Base-by-base conservation (phyloP, 495 filamentous ascomycete species). In the Aspergillus conjunctus region DNA sequence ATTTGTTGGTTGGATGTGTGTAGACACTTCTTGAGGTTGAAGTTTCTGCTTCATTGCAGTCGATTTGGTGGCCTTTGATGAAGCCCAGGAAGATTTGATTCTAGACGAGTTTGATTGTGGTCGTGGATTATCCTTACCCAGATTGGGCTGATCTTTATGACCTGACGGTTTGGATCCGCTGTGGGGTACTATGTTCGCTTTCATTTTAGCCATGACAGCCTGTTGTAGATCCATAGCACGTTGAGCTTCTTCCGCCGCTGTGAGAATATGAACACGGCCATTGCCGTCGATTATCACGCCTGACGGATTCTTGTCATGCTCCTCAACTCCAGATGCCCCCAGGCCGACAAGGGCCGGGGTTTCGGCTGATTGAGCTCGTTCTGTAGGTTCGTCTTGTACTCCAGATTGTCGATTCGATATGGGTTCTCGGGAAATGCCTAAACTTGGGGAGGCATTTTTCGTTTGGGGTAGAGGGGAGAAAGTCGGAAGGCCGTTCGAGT, bases 161-260 rank as follows among this genome's bases (percentile, higher is more conserved):
- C 20, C 20, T 48, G 7, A 7, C 21, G 5, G 6, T 5, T 48
- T 7, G 12, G 17, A 5, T 48, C 18, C 12, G 20, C 37, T 26
- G 48, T 30, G 51, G 11, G 50, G 12, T 31, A 44, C 26, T 12
- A 54, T 30, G 7, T 59, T 64, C 0, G 70, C 49, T n/a, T 31
- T 51, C 70, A 73, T 71, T 56, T 69, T 73, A n/a, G 67, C 65
- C 18, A 71, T 60, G 1, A 73, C 70, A 7, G 68, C 70, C 12
- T 70, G 62, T 37, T 66, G 68, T 1, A 73, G 51, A 34, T 61
- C 59, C 7, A 59, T 18, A 14, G 65, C 33, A 7, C 68, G 66
- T 45, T 69, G 57, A 3, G 48, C 30, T 45, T 73, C 66, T 53
- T 69, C 66, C 9, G 48, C 64, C 2, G 58, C 50, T 0, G 55